A percentile compares a stretch with the other conserved stretches of the same genome.
Conservation (phyloP, 805 yeast genomes). For the Phaffomyces opuntiae region DNA sequence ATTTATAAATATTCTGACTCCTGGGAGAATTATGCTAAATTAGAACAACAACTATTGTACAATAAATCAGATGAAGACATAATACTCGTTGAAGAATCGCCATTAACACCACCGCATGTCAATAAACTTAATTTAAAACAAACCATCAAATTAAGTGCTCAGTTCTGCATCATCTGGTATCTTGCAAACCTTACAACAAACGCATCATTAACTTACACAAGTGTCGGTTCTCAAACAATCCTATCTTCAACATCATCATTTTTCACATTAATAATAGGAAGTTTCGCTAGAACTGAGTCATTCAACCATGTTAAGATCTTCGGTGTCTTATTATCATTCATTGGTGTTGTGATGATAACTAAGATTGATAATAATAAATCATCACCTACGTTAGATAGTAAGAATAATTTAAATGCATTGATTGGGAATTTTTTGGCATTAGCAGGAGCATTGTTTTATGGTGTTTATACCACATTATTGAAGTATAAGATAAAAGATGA, state of each 20-base stretch:
- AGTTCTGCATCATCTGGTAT: constrained; percentile 88
- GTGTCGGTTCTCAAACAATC: constrained; percentile 92
- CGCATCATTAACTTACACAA: constrained; percentile 79
- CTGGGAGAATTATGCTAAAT: constrained; percentile 16
- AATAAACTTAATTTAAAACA: constrained; percentile 40
- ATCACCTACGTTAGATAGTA: constrained; percentile 10
- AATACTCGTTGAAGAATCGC: constrained; percentile 24
- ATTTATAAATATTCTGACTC: constrained; percentile 25
- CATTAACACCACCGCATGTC: constrained; percentile 14
- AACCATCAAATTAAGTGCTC: constrained; percentile 67
- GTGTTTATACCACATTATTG: constrained; percentile 79
- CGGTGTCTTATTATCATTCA: constrained; percentile 64
- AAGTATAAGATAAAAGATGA: constrained; percentile 71
- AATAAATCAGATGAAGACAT: constrained; percentile 1
- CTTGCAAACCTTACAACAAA: constrained; percentile 83
- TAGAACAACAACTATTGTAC: constrained; percentile 15
- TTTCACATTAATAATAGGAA: constrained; percentile 83
- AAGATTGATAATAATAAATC: constrained; percentile 40
- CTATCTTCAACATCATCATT: constrained; percentile 88
- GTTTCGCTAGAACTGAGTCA: constrained; percentile 60
- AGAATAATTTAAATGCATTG: constrained; percentile 28
- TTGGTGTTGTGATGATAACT: constrained; percentile 79
- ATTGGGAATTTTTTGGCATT: constrained; percentile 78
- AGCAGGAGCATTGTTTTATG: constrained; percentile 83
- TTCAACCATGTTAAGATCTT: constrained; percentile 57